Evolutionary conservation across 2,329 filamentous ascomycete species (phyloP), one percentile per base, ranked within the genome.

Genomic region (Trichoderma koningii): DNA sequence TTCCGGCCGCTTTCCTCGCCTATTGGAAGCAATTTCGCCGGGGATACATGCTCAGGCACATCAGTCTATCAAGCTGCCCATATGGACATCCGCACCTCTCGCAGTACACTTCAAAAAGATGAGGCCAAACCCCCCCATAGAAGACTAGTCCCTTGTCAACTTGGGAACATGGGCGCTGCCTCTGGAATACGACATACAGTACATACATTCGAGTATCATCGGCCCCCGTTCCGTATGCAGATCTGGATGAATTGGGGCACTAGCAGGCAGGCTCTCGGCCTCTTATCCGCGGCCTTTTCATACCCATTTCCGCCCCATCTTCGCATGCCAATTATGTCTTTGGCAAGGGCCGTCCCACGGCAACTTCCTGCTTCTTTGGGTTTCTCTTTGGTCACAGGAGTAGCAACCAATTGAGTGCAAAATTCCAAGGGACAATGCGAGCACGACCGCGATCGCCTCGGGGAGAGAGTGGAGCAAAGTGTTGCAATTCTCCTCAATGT

Each of bases 211-310:
- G 42, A 26, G 41, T 47, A 21, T 9, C 42, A 45, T 62, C 26
- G 26, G 50, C 38, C 21, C 57, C 50, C 42, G 30, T 55, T 59
- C 26, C 34, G 45, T 47, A 38, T 63, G 59, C 57, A 61, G 57
- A 61, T 61, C 57, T 42, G 21, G 30, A 52, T 44, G 26, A 26
- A 47, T 26, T n/a, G 45, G 17, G 6, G 41, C 7, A 42, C 17
- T 23, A 10, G 12, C 9, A 9, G 42, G 19, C 6, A 45, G 17
- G 21, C 30, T 30, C 23, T 34, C 34, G 48, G 59, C 41, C 59
- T 45, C 48, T 30, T 42, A 62, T 52, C 57, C 57, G 57, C 38
- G 42, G 26, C n/a, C 38, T 19, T 34, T 34, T 21, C 26, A 17
- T 41, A 17, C 23, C 42, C 34, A 55, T 45, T 45, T 30, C 59